Conservation (phyloP, 805 yeast genomes). For the Suhomyces emberorum region DNA sequence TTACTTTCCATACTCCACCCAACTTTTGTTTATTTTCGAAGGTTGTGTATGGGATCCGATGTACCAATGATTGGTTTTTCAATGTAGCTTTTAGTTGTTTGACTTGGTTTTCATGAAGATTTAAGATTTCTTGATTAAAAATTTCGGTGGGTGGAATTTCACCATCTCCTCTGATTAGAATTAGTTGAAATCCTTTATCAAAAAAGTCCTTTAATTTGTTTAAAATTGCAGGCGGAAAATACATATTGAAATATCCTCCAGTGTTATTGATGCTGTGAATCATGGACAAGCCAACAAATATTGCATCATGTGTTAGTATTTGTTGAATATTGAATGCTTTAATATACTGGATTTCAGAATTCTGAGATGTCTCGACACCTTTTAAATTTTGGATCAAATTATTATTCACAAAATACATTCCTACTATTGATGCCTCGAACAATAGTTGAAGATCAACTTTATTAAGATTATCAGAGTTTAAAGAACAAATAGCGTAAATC, state of each 20-base stretch:
- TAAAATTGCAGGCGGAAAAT: conserved; percentile 45
- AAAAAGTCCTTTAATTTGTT: conserved; percentile 6
- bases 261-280: conserved; percentile 60
- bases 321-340: too few relatives aligned
- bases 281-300: conserved; percentile 52
- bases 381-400: conserved; percentile 18
- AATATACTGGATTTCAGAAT: not conserved
- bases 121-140: conserved; percentile 25
- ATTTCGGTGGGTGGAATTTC: conserved; percentile 63
- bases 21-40: conserved; percentile 38
- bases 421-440: conserved; percentile 44
- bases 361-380: conserved; percentile 13
- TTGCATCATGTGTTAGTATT: not conserved
- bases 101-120: conserved; percentile 17
- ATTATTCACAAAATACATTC: conserved; percentile 26
- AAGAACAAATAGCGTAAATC: conserved; percentile 21
- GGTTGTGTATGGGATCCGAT: conserved; percentile 17
- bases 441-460: conserved; percentile 22
- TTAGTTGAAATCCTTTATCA: conserved; percentile 23
- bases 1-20: conserved; percentile 55
- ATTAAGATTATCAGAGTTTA: conserved; percentile 25
- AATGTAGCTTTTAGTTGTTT: conserved; percentile 11
- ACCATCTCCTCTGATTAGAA: conserved; percentile 60
- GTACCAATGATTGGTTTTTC: not conserved
- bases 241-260: conserved; percentile 46